Percentiles rank a stretch among this genome's conserved stretches.
These are phyloP conservation scores for Nicotiana tabacum DNA, from an alignment of 257 asterid species.

Conservation along the genomic window DNA sequence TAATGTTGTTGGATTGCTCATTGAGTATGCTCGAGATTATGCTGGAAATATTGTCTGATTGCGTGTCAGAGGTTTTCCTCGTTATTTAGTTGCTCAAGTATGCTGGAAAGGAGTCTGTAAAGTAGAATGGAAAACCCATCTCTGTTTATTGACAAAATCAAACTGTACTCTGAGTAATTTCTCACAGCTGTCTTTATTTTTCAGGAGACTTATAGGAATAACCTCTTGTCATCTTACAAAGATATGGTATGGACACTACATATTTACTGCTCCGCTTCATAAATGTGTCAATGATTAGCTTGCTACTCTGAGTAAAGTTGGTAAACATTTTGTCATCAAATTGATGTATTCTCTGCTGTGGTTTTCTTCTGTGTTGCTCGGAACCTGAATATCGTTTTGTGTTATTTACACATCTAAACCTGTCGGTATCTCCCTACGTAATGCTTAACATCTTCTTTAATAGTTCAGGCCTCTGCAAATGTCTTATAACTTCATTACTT, in stretches of 20 bases:
- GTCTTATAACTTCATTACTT: not conserved
- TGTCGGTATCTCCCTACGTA: not conserved
- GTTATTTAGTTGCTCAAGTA: not conserved
- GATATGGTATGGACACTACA: conserved; percentile 47
- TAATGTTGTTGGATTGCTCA: not conserved
- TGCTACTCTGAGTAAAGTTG: not conserved
- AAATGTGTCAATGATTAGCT: not conserved
- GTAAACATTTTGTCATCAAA: not conserved
- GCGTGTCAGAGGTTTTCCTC: not conserved
- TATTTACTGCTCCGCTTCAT: not conserved
- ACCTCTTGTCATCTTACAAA: conserved; percentile 55
- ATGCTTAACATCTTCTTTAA: not conserved
- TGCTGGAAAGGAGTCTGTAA: not conserved
- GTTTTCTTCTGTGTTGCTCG: not conserved
- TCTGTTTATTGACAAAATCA: not conserved
- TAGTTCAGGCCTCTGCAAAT: not conserved
- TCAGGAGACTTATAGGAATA: conserved; percentile 50
- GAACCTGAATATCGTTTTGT: not conserved
- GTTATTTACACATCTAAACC: not conserved
- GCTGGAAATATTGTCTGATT: not conserved
- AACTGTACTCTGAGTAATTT: not conserved
- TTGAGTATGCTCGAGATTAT: not conserved
- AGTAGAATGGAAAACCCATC: not conserved
- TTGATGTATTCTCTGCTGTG: not conserved
- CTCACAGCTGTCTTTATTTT: not conserved